Base-by-base conservation (phyloP, 208 protist species). In the Acanthamoeba comandoni region DNA sequence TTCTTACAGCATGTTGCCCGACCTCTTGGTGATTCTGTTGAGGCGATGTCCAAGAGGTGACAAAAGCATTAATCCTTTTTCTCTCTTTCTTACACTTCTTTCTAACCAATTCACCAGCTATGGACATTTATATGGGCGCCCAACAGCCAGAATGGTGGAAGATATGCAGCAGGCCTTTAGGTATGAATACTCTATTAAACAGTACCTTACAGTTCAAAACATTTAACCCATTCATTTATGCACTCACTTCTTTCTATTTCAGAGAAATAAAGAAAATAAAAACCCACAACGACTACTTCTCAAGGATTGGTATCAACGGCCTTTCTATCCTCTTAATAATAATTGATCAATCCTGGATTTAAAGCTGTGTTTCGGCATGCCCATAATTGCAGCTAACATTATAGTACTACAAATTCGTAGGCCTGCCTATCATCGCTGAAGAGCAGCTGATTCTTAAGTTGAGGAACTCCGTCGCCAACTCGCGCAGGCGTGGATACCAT, bases 151-250 rank as follows among this genome's bases (percentile, higher is more conserved):
- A 58, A 87, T 87, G 77, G 77, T 87, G 77, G 77, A 87, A 39
- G 52, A 87, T 58, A 87, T 87, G 77, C 77, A 87, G 77, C 51
- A 87, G 55, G 49, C 77, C 55, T 87, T 87, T 58, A n/a, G n/a
- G n/a, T n/a, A n/a, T n/a, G n/a, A n/a, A n/a, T n/a, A n/a, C n/a
- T n/a, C n/a, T n/a, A n/a, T n/a, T n/a, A n/a, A n/a, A n/a, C n/a
- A n/a, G n/a, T n/a, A n/a, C n/a, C n/a, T n/a, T n/a, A n/a, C n/a
- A n/a, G n/a, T n/a, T n/a, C n/a, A n/a, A n/a, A n/a, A n/a, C n/a
- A n/a, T n/a, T n/a, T n/a, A n/a, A n/a, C n/a, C n/a, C n/a, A n/a
- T n/a, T n/a, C n/a, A n/a, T n/a, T n/a, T n/a, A n/a, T n/a, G n/a
- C n/a, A n/a, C n/a, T n/a, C n/a, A n/a, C n/a, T n/a, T n/a, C n/a